Evolutionary conservation across 352 stramenopile species (phyloP).

Genomic region (Globisporangium alternatum): DNA sequence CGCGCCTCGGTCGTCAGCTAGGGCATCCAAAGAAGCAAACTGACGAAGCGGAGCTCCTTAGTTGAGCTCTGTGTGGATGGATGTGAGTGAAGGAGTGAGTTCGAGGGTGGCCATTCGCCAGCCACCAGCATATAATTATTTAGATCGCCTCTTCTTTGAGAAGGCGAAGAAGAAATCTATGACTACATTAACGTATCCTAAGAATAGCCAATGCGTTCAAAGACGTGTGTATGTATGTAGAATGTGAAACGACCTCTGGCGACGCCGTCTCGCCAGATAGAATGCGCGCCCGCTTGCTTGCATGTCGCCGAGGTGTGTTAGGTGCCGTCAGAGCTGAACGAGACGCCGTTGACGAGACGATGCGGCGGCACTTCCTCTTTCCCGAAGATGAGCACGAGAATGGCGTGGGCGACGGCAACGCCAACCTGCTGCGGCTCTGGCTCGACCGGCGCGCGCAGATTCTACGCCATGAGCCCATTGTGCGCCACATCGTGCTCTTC

Average conservation of each 20-base stretch:
- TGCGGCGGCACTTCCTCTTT: constrained; percentile 70
- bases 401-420: constrained; percentile 52
- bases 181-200: constrained; percentile 1
- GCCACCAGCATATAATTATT: background rate
- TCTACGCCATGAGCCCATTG: constrained; percentile 31
- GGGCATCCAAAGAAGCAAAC: background rate
- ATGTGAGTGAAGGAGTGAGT: background rate
- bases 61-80: background rate
- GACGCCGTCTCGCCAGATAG: background rate
- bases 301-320: background rate
- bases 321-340: background rate
- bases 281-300: background rate
- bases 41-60: background rate
- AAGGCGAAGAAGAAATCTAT: constrained; percentile 4
- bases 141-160: background rate
- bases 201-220: background rate
- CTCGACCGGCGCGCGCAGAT: constrained; percentile 39
- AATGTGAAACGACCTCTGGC: background rate
- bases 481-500: constrained; percentile 39
- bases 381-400: constrained; percentile 51
- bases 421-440: constrained; percentile 54
- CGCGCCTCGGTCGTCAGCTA: constrained; percentile 8
- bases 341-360: constrained; percentile 18
- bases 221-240: background rate
- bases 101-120: background rate